phyloP scores from a whole-genome alignment of 768 basidiomycete genomes.

The Podaxis carcinomalis region DNA sequence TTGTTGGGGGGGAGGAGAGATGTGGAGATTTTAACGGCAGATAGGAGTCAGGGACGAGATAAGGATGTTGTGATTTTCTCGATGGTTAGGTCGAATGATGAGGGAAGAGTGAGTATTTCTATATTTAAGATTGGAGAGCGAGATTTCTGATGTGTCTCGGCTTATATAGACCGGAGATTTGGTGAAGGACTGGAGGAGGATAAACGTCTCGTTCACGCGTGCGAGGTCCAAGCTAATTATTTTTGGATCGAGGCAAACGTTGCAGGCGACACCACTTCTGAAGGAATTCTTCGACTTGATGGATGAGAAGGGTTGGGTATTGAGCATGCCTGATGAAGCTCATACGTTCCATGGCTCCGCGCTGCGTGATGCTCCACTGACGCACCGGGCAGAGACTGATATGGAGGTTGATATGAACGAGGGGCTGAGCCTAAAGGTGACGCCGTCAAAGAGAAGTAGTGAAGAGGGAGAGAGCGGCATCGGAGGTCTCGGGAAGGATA shows the following conservation, averaged over 20 bases:
- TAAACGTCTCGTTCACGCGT: constrained; percentile 96
- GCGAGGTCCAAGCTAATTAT: constrained; percentile 89
- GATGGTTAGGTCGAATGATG: constrained; percentile 84
- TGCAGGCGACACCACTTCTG: constrained; percentile 58
- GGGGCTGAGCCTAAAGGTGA: constrained; percentile 10
- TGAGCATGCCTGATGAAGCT: constrained; percentile 51
- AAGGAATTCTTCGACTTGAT: constrained; percentile 75
- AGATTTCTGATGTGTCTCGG: not conserved
- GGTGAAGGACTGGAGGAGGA: constrained; percentile 90
- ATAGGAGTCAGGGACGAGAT: constrained; percentile 91
- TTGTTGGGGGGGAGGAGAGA: constrained; percentile 49
- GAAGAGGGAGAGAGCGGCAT: constrained; percentile 13
- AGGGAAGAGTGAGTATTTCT: constrained; percentile 57
- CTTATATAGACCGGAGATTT: constrained; percentile 77
- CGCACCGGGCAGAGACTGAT: constrained; percentile 18
- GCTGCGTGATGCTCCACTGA: constrained; percentile 17
- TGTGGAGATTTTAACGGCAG: constrained; percentile 87
- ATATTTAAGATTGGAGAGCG: not conserved
- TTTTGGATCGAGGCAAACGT: constrained; percentile 81
- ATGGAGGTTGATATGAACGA: constrained; percentile 5
- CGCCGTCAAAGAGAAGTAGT: constrained; percentile 15
- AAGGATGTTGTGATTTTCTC: constrained; percentile 95
- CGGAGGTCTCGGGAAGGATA: not conserved
- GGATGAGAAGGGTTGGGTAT: constrained; percentile 68
- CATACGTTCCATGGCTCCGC: constrained; percentile 41